A percentile compares a stretch with the other conserved stretches of the same genome.
phyloP scores from a whole-genome alignment of 1,139 yeast genomes.

The Chernovozyma aurita region DNA sequence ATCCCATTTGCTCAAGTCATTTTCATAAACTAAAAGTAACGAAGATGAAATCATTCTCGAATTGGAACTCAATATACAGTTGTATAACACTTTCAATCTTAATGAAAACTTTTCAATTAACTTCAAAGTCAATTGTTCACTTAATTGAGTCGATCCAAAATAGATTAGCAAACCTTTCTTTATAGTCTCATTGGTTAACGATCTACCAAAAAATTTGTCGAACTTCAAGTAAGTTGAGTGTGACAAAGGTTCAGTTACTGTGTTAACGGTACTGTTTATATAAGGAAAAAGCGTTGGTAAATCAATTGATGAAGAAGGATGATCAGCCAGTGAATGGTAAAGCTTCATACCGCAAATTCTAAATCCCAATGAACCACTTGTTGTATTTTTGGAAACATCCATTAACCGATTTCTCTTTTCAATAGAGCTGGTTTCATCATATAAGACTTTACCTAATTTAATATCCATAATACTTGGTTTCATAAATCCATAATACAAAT shows the following conservation, averaged over 20 bases:
- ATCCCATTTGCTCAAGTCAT: slow-evolving; percentile 51
- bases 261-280: slow-evolving; percentile 14
- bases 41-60: slow-evolving; percentile 72
- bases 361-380: slow-evolving; percentile 71
- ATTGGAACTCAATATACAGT: slow-evolving; percentile 58
- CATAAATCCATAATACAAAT: slow-evolving; percentile 55
- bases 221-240: slow-evolving; percentile 35
- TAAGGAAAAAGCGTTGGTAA: slow-evolving; percentile 6
- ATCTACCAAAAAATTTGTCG: slow-evolving; percentile 71
- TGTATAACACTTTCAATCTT: slow-evolving; percentile 61
- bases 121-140: slow-evolving; percentile 18
- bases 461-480: slow-evolving; percentile 78
- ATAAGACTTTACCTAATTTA: slow-evolving; percentile 69
- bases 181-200: slow-evolving; percentile 42
- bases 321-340: slow-evolving; percentile 17
- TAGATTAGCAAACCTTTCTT: slow-evolving; percentile 47
- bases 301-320: slow-evolving; percentile 1
- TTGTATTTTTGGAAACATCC: slow-evolving; percentile 64
- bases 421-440: slow-evolving; percentile 53
- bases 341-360: slow-evolving; percentile 89
- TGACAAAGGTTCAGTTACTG: slow-evolving; percentile 4
- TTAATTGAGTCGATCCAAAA: slow-evolving; percentile 36
- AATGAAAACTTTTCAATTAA: slow-evolving; percentile 42
- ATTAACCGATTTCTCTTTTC: slow-evolving; percentile 63
- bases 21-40: slow-evolving; percentile 70